These are phyloP conservation scores for Tulasnella calospora DNA, from an alignment of 768 basidiomycete genomes.

Conservation along the genomic window DNA sequence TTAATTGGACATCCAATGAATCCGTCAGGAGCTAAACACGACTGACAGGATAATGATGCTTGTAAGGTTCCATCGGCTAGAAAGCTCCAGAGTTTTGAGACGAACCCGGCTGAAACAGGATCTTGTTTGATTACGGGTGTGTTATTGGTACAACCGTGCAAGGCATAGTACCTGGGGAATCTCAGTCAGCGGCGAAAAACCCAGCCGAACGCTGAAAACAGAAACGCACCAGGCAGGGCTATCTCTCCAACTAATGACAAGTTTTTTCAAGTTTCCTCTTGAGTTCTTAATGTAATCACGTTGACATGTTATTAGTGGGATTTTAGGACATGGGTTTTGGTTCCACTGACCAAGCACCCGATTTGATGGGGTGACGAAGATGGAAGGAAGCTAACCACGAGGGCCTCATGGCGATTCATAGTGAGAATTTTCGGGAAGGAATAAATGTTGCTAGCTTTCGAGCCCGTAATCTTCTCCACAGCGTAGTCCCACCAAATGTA, in stretches of 20 bases:
- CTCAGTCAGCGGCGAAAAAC: no score
- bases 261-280: not conserved
- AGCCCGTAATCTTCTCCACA: not conserved
- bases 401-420: no score
- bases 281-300: not conserved
- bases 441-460: not conserved
- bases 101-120: fast-evolving
- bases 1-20: no score
- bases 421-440: no score
- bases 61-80: not conserved
- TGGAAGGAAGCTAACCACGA: no score
- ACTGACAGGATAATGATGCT: not conserved
- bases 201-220: no score
- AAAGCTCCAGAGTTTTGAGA: not conserved
- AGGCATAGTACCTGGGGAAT: not conserved
- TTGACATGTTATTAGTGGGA: not conserved
- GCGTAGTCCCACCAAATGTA: not conserved
- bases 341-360: not conserved
- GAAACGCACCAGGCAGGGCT: not conserved
- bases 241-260: not conserved
- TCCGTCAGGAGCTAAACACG: not conserved
- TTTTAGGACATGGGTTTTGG: not conserved
- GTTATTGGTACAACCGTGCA: not conserved
- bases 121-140: not conserved
- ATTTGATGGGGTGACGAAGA: not conserved